These are phyloP conservation scores for Sarcodon sp. DNA, from an alignment of 768 basidiomycete genomes.

Conservation along the genomic window DNA sequence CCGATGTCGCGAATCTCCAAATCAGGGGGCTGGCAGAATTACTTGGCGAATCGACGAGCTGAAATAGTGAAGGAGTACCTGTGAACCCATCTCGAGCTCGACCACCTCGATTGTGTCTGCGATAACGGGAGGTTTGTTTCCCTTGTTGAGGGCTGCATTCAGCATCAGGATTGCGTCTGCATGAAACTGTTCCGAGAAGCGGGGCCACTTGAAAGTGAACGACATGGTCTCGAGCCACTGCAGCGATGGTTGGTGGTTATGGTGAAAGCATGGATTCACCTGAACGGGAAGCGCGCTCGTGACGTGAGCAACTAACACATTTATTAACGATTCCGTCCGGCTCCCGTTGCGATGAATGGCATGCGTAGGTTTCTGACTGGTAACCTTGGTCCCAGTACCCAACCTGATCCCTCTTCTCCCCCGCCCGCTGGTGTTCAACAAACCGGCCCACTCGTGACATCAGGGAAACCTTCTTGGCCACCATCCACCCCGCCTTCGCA, in stretches of 20 bases:
- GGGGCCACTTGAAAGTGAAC: conserved; percentile 92
- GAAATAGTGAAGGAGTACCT: conserved; percentile 35
- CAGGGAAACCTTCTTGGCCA: conserved; percentile 30
- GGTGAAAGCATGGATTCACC: background rate
- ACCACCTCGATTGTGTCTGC: conserved; percentile 97
- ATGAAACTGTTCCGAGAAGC: conserved; percentile 94
- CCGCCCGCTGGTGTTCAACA: conserved; percentile 5
- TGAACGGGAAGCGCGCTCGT: no score
- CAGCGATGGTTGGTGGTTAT: background rate
- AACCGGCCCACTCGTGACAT: conserved; percentile 12
- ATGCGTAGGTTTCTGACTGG: conserved; percentile 51
- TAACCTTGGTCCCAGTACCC: conserved; percentile 20
- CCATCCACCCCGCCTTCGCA: conserved; percentile 26
- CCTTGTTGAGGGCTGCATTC: conserved; percentile 93
- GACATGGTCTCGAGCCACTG: conserved; percentile 38
- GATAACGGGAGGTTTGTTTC: conserved; percentile 94
- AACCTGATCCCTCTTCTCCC: conserved; percentile 4
- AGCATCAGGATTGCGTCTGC: conserved; percentile 95
- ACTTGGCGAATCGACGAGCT: background rate
- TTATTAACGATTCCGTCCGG: background rate
- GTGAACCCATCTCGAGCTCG: conserved; percentile 97
- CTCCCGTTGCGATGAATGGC: conserved; percentile 48
- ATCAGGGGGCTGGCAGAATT: conserved; percentile 68
- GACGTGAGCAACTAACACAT: background rate
- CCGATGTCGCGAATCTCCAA: conserved; percentile 96